Base-by-base conservation (phyloP, 2,329 filamentous ascomycete genomes). In the Pseudophaeomoniella oleicola region DNA sequence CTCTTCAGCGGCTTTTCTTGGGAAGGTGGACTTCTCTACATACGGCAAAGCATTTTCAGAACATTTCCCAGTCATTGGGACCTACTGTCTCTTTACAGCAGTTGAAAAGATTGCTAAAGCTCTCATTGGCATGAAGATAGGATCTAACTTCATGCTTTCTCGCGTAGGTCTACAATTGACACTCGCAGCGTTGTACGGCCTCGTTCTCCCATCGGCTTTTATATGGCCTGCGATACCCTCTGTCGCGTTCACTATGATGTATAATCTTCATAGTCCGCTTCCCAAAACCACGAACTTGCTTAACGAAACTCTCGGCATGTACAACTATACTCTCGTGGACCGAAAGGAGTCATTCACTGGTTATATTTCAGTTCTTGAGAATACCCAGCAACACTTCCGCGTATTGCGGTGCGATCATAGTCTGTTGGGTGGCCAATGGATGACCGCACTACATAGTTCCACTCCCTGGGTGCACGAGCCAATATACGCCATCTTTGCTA, bases 401-500 rank as follows among this genome's bases (percentile, higher is more conserved):
- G 75, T 87, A 12, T 73, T 98, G 68, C 75, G 90, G 41, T 94
- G 86, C 55, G 90, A 96, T 50, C 90, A 98, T 56, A 94, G 86
- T 50, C 67, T 98, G 19, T 69, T 98, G 1, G 90, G 90, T 30
- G 90, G 90, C 22, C 82, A 94, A 58, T 98, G 88, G 88, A 44
- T 57, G 49, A 57, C 78, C 54, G 41, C 66, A 59, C 35, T 62
- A 52, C 71, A 67, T 2, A 53, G 56, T 2, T 41, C 54, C 33
- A 42, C 62, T 18, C 47, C 59, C 32, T 60, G 66, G 47, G 62
- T 85, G 13, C 72, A 75, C 9, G 90, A 98, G 58, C 85, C 88
- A 0, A 84, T 98, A 38, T 98, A 96, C 53, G 80, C 84, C 6
- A 81, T 96, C n/a, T 98, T 98, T 55, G 79, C 84, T 16, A 92